Evolutionary conservation across 192 early-diverging fungal genomes (phyloP).

Genomic region (Entrophospora sp.): DNA sequence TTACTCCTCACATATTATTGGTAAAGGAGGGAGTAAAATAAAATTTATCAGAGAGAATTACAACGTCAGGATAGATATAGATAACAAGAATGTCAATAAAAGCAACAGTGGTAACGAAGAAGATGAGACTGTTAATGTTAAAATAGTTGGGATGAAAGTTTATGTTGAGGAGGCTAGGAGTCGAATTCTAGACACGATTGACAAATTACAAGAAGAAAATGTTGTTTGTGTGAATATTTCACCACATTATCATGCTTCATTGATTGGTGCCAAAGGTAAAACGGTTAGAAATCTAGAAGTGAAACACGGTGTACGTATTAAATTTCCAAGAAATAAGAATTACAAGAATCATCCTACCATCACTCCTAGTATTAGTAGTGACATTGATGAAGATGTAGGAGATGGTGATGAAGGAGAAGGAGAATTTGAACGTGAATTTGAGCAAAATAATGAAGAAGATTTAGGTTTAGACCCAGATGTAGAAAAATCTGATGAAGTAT

Average conservation of each 20-base stretch:
- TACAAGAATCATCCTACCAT: too few relatives aligned
- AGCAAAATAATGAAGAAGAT: too few relatives aligned
- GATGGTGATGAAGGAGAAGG: slow-evolving; percentile 48
- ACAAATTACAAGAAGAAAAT: slow-evolving; percentile 60
- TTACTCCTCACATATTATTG: slow-evolving; percentile 70
- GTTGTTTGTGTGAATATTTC: slow-evolving; percentile 47
- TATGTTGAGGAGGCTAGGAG: slow-evolving; percentile 66
- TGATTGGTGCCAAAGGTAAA: slow-evolving; percentile 62
- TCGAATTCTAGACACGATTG: slow-evolving; percentile 56
- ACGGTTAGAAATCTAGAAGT: slow-evolving; percentile 69
- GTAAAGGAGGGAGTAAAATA: slow-evolving; percentile 80
- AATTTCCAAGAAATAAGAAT: slow-evolving; percentile 51
- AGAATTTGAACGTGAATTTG: too few relatives aligned
- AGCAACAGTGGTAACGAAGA: slow-evolving; percentile 30
- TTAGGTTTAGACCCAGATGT: slow-evolving; percentile 38
- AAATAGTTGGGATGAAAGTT: slow-evolving; percentile 69
- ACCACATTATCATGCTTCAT: slow-evolving; percentile 54
- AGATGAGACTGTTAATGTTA: slow-evolving; percentile 51
- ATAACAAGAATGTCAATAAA: too few relatives aligned
- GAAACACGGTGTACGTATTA: slow-evolving; percentile 62
- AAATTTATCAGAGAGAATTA: slow-evolving; percentile 67
- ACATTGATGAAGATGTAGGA: too few relatives aligned
- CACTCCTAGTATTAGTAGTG: too few relatives aligned
- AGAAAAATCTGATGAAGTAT: slow-evolving; percentile 56
- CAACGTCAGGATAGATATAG: slow-evolving; percentile 64